phyloP scores from a whole-genome alignment of 2,329 filamentous ascomycete species.

The Pseudogymnoascus sp. region DNA sequence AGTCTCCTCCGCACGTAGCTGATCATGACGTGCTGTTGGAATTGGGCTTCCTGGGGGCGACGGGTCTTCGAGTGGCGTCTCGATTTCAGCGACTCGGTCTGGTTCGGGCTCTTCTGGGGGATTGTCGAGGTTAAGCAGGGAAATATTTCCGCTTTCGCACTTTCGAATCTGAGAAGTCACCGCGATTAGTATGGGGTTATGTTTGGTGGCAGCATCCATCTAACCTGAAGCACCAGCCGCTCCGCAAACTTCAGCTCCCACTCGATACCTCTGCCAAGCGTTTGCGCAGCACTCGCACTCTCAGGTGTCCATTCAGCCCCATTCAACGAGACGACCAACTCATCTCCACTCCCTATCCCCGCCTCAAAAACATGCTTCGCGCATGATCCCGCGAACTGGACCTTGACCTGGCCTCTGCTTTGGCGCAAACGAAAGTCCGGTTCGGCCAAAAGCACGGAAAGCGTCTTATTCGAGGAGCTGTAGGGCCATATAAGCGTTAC shows the following conservation, averaged over 20 bases:
- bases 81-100: constrained; percentile 13
- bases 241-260: constrained; percentile 53
- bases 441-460: constrained; percentile 77
- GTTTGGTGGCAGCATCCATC: constrained; percentile 14
- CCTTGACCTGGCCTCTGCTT: constrained; percentile 70
- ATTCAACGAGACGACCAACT: constrained; percentile 59
- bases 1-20: constrained; percentile 33
- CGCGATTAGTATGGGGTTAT: constrained; percentile 15
- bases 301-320: constrained; percentile 54
- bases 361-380: constrained; percentile 62
- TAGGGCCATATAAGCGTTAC: constrained; percentile 90
- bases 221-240: constrained; percentile 42
- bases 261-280: constrained; percentile 46
- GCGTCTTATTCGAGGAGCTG: constrained; percentile 65
- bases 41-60: constrained; percentile 17
- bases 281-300: constrained; percentile 32
- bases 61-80: constrained; percentile 22
- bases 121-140: constrained; percentile 47
- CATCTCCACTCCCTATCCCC: constrained; percentile 71
- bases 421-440: constrained; percentile 74
- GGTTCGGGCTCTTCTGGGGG: constrained; percentile 24
- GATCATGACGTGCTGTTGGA: constrained; percentile 29
- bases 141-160: constrained; percentile 41
- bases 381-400: constrained; percentile 63
- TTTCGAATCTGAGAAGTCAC: constrained; percentile 36